Evolutionary conservation across 805 yeast genomes (phyloP), one percentile per base, ranked within the genome.

Genomic region (Candida nitratophila): DNA sequence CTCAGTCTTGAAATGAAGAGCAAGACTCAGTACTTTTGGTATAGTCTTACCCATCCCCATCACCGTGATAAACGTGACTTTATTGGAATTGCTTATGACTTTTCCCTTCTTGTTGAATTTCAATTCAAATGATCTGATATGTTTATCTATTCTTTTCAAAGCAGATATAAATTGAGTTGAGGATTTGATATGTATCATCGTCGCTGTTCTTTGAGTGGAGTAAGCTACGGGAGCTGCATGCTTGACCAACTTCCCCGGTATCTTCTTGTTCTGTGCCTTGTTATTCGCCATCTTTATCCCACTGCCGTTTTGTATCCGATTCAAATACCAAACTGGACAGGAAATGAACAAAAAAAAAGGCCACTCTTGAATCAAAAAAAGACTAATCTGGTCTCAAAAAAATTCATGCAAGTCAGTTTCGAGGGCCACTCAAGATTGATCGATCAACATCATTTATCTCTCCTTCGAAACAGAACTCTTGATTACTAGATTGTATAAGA

Each of bases 21-120:
- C 95, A 1, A 89, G 49, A 14, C 80, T 67, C n/a, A 84, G 47
- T 0, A 82, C 77, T 53, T 76, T 82, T 40, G 74, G 79, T 10
- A 84, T 77, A 10, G 90, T 75, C 44, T 69, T 72, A 1, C 96
- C 96, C 83, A 86, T 80, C 0, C 95, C 96, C 44, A 76, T 62
- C 3, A 89, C 72, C 0, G 73, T 68, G 8, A 87, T 69, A 54
- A 67, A 76, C 24, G 65, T 55, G 0, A 66, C 65, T 17, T 60
- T 63, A 21, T 46, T 45, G 15, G 39, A 44, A 19, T 40, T 42
- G 17, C 45, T 42, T 6, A 51, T 46, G 10, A 44, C 33, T n/a
- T 66, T 64, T 12, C 67, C 68, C 33, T 66, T 69, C 44, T 70
- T 70, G 45, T 69, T 65, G 49, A 77, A 68, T 39, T 69, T 71